A percentile compares a stretch with the other conserved stretches of the same genome.
Evolutionary conservation across 257 asterid species (phyloP).

Genomic region (Knoxia roxburghii): DNA sequence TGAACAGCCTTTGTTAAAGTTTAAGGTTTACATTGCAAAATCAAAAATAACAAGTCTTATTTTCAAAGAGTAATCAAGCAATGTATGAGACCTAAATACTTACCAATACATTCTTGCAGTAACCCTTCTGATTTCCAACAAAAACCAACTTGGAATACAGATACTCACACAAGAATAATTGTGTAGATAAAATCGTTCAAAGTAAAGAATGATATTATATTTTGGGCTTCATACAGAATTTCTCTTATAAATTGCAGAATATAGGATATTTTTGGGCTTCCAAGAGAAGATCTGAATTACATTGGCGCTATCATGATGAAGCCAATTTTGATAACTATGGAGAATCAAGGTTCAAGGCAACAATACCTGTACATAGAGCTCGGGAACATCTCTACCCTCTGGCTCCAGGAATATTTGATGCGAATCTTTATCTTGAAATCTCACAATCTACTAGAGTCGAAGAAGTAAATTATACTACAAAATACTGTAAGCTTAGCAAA

Average conservation of each 20-base stretch:
- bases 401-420: conserved; percentile 99
- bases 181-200: not conserved
- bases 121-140: not conserved
- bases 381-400: conserved; percentile 94
- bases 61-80: not conserved
- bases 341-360: conserved; percentile 17
- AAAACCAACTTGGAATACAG: not conserved
- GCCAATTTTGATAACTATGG: conserved; percentile 6
- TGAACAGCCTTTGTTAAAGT: not conserved
- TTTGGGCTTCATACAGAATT: not conserved
- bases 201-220: not conserved
- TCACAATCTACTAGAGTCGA: conserved; percentile 61
- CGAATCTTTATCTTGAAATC: conserved; percentile 93
- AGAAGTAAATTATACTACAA: conserved; percentile 17
- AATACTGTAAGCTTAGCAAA: not conserved
- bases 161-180: not conserved
- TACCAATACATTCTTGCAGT: not conserved
- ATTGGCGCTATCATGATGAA: not conserved
- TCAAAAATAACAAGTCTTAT: no score
- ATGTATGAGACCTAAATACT: not conserved
- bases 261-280: not conserved
- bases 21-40: no score
- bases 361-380: conserved; percentile 89
- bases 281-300: not conserved
- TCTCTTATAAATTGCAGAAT: not conserved